A percentile compares a stretch with the other conserved stretches of the same genome.
phyloP scores from a whole-genome alignment of 495 filamentous ascomycete genomes.

The Aspergillus diversus region DNA sequence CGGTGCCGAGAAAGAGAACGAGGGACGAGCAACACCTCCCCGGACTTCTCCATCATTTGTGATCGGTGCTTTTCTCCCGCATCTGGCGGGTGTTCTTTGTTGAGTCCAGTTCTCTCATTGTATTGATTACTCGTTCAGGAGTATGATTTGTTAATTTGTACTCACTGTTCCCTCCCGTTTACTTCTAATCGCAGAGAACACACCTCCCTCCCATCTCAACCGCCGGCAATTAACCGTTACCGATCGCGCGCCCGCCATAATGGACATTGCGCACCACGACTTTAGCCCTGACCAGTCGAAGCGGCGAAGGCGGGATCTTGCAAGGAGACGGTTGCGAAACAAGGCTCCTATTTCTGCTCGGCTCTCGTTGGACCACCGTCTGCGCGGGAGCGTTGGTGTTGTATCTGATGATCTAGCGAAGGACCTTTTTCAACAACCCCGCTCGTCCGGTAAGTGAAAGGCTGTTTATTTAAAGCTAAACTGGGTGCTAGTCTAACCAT shows the following conservation, averaged over 20 bases:
- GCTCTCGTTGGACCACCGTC: slow-evolving; percentile 76
- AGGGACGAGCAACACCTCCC: slow-evolving; percentile 12
- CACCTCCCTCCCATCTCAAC: slow-evolving; percentile 16
- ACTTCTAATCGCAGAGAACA: slow-evolving; percentile 2
- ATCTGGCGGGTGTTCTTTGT: slow-evolving; percentile 3
- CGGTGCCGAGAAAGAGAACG: slow-evolving; percentile 32
- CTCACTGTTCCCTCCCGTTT: slow-evolving; percentile 9
- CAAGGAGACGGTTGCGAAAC: slow-evolving; percentile 52
- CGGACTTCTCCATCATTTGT: slow-evolving; percentile 28
- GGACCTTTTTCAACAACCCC: slow-evolving; percentile 72
- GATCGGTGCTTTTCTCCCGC: slow-evolving; percentile 3
- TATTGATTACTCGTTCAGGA: slow-evolving; percentile 12
- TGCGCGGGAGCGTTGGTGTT: slow-evolving; percentile 86
- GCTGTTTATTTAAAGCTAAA: not conserved
- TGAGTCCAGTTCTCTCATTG: not conserved
- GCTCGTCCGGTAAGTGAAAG: slow-evolving; percentile 38
- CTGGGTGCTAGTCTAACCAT: slow-evolving; percentile 6
- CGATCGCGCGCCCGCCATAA: slow-evolving; percentile 26
- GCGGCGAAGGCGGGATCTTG: slow-evolving; percentile 39
- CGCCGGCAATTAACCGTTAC: slow-evolving; percentile 32
- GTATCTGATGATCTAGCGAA: slow-evolving; percentile 83
- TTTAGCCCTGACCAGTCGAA: slow-evolving; percentile 47
- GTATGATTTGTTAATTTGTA: slow-evolving; percentile 19
- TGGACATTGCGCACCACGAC: slow-evolving; percentile 44
- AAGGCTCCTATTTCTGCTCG: slow-evolving; percentile 61